phyloP scores from a whole-genome alignment of 2,329 filamentous ascomycete species.

The Colletotrichum cordylinicola region DNA sequence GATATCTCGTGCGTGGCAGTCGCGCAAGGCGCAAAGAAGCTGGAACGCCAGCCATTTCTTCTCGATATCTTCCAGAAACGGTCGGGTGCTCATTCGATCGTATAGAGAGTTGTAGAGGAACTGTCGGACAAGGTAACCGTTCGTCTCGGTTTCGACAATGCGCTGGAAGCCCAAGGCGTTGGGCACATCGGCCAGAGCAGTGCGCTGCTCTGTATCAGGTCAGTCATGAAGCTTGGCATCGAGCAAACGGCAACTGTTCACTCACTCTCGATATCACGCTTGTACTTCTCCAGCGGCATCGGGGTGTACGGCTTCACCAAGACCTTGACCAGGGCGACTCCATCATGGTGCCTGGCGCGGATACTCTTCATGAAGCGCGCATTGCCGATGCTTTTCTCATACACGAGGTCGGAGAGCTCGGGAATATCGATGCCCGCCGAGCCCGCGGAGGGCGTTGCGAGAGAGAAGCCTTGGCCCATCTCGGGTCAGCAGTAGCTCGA shows the following conservation, averaged over 20 bases:
- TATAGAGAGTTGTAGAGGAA: conserved; percentile 97
- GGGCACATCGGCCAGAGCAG: conserved; percentile 79
- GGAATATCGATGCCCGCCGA: conserved; percentile 93
- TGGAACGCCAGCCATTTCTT: conserved; percentile 99
- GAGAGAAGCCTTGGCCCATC: conserved; percentile 98
- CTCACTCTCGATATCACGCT: conserved; percentile 74
- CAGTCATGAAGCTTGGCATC: background rate
- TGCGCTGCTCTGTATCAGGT: conserved; percentile 71
- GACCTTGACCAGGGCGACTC: conserved; percentile 91
- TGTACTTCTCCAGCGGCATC: conserved; percentile 81
- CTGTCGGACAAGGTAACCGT: conserved; percentile 92
- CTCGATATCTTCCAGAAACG: conserved; percentile 95
- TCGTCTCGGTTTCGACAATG: conserved; percentile 88
- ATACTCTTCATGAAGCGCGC: conserved; percentile 98
- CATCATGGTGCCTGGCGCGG: conserved; percentile 86
- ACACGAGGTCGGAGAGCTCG: conserved; percentile 87
- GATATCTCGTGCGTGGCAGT: conserved; percentile 87
- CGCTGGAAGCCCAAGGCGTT: conserved; percentile 92
- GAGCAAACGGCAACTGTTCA: background rate
- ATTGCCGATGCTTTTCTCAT: conserved; percentile 90
- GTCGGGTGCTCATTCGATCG: conserved; percentile 93
- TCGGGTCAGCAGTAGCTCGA: conserved; percentile 23
- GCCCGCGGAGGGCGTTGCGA: conserved; percentile 89
- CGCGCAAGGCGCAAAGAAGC: conserved; percentile 87
- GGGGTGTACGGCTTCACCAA: conserved; percentile 90